phyloP scores from a whole-genome alignment of 2,329 filamentous ascomycete genomes.

The Microsporum ferrugineum region DNA sequence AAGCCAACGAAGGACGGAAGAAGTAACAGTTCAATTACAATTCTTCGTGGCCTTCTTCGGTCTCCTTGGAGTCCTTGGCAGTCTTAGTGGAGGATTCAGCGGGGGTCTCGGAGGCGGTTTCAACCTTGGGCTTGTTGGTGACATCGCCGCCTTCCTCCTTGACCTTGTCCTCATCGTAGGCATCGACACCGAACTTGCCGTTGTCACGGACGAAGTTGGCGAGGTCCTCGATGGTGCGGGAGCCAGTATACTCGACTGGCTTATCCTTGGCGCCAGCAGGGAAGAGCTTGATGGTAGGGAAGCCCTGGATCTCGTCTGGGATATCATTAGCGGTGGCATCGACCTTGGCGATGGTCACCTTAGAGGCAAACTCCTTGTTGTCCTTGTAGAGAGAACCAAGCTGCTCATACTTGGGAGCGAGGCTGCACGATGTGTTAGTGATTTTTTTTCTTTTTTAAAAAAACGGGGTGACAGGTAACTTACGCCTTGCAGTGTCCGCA shows the following conservation, averaged over 20 bases:
- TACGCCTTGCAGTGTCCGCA: constrained; percentile 59
- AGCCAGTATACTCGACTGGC: constrained; percentile 76
- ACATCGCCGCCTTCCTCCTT: constrained; percentile 33
- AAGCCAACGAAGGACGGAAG: not conserved
- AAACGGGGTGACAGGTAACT: constrained; percentile 19
- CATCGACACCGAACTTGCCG: constrained; percentile 74
- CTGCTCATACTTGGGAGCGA: constrained; percentile 57
- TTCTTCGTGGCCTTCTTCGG: constrained; percentile 26
- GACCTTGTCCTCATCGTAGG: constrained; percentile 48
- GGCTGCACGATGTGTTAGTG: constrained; percentile 24
- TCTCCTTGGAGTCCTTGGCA: constrained; percentile 6
- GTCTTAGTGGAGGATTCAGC: constrained; percentile 15
- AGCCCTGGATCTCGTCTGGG: constrained; percentile 90
- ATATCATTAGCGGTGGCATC: constrained; percentile 95
- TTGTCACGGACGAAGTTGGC: constrained; percentile 89
- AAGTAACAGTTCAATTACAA: constrained; percentile 20
- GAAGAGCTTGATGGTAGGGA: constrained; percentile 99
- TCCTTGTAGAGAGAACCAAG: constrained; percentile 47
- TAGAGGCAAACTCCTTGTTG: constrained; percentile 39
- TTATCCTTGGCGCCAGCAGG: constrained; percentile 76
- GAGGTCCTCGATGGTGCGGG: constrained; percentile 82
- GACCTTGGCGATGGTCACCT: constrained; percentile 71
- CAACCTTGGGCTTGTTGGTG: constrained; percentile 14
- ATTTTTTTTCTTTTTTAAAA: not conserved
- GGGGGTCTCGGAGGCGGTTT: constrained; percentile 6